These are phyloP conservation scores for Fabrea salina DNA, from an alignment of 169 alveolate genomes.

Conservation along the genomic window DNA sequence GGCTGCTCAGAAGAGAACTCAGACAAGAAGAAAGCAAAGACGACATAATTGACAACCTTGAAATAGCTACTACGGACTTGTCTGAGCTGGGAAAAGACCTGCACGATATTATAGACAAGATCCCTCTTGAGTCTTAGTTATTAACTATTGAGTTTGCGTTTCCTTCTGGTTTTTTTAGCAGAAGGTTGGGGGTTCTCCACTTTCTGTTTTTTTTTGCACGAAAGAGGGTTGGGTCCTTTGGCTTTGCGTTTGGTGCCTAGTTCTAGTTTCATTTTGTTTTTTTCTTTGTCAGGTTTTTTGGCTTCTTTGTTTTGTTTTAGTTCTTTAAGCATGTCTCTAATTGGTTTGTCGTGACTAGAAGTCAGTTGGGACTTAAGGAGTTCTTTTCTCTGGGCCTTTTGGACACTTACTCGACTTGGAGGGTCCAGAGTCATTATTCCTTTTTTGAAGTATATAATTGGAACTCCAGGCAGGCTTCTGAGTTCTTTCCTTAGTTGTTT, in stretches of 20 bases:
- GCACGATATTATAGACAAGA: not conserved
- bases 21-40: not conserved
- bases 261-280: constrained; percentile 28
- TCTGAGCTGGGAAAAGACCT: not conserved
- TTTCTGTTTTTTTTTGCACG: constrained; percentile 28
- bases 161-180: too few relatives aligned
- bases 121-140: too few relatives aligned
- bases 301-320: constrained; percentile 13
- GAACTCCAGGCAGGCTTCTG: constrained; percentile 43
- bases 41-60: not conserved
- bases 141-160: too few relatives aligned
- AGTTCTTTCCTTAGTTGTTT: constrained; percentile 35
- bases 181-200: too few relatives aligned
- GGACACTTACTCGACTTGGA: constrained; percentile 38
- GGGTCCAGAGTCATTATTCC: constrained; percentile 41
- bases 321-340: constrained; percentile 24
- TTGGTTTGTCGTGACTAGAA: constrained; percentile 11
- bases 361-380: constrained; percentile 38
- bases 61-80: not conserved
- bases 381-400: constrained; percentile 43
- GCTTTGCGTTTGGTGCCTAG: constrained; percentile 41
- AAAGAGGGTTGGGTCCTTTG: constrained; percentile 51
- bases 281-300: constrained; percentile 13
- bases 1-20: not conserved
- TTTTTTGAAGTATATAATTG: constrained; percentile 43